Base-by-base conservation (phyloP, 148 eudicot species). In the Vaccinium macrocarpon region DNA sequence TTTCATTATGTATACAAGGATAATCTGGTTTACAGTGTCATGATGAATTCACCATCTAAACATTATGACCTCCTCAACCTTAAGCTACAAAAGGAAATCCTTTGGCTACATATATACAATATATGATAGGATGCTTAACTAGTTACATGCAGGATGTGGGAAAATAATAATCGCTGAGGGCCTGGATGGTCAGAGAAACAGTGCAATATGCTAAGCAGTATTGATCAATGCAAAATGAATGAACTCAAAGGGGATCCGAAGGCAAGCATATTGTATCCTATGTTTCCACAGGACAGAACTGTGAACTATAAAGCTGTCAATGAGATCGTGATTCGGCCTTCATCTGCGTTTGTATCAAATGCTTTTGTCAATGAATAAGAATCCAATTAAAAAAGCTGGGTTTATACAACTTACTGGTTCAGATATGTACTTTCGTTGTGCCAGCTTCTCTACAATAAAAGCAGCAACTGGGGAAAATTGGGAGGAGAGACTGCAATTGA, bases 391-490 rank as follows among this genome's bases (percentile, higher is more conserved):
- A 79, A 53, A 3, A 71, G 71, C 38, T 35, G 71, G 13, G 76
- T 35, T 42, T 29, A 50, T 66, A 84, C 49, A 48, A 91, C 98
- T 86, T 89, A 96, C 99, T 84, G 84, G 86, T 83, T 96, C 93
- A 81, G 92, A 90, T 82, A 94, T 82, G 81, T 71, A 83, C 80
- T 88, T 92, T 82, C 71, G 87, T 82, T 89, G 90, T 66, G 90
- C 95, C 88, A 90, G 73, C 88, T 93, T 92, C 86, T 96, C 99
- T 46, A 92, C 94, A 80, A 91, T 48, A 86, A 92, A 96, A 46
- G 99, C 93, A 85, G 92, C 91, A 83, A 93, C 84, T 2, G 98
- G 96, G 82, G 93, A 94, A 29, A 94, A 29, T 27, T 93, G 94
- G 51, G 94, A 96, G 62, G 92, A 87, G 23, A 96, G 89, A 85